Evolutionary conservation across 345 rosid species (phyloP).

Genomic region (Aethionema arabicum): DNA sequence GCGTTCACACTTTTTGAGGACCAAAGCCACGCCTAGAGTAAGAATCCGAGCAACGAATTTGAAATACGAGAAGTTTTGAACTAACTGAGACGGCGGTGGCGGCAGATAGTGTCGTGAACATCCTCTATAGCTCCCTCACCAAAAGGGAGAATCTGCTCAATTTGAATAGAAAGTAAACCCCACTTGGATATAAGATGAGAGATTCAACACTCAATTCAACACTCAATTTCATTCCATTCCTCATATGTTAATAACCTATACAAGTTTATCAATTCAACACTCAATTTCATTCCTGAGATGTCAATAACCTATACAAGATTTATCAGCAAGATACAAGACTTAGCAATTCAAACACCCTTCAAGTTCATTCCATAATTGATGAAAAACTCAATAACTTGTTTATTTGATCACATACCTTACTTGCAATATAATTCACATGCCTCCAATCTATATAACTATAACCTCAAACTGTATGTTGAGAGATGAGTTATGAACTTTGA

Average conservation of each 20-base stretch:
- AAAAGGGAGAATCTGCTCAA: background rate
- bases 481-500: background rate
- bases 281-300: background rate
- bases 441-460: slow-evolving; percentile 79
- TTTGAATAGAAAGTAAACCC: background rate
- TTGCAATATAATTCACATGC: slow-evolving; percentile 80
- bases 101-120: slow-evolving; percentile 32
- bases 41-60: slow-evolving; percentile 33
- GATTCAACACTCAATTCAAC: background rate
- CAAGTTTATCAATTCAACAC: background rate
- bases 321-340: no score
- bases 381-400: background rate
- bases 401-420: slow-evolving; percentile 45
- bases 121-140: slow-evolving; percentile 8
- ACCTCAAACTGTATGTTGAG: slow-evolving; percentile 45
- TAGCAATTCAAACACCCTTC: no score
- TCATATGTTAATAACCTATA: no score
- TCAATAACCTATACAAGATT: no score
- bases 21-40: slow-evolving; percentile 37
- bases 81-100: slow-evolving; percentile 27
- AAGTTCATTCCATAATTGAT: no score
- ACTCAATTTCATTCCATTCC: slow-evolving; percentile 15
- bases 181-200: background rate
- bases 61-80: slow-evolving; percentile 30
- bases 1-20: slow-evolving; percentile 29